Evolutionary conservation across 805 yeast species (phyloP), one percentile per base, ranked within the genome.

Genomic region (Starmerella stigmatis): DNA sequence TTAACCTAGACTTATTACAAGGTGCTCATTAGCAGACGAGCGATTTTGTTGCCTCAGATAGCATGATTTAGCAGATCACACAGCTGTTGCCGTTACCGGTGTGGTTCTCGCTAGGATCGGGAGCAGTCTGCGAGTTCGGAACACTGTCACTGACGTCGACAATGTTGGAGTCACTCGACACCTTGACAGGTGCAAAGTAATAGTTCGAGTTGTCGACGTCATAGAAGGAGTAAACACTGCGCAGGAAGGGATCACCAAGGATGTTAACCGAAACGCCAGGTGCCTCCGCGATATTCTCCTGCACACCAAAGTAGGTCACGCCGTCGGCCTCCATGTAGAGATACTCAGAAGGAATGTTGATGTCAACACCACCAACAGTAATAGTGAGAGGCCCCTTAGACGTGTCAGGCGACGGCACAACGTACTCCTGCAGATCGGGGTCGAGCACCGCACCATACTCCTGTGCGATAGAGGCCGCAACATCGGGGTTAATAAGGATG

Each of bases 221-320:
- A 60, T 72, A 78, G n/a, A 78, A 84, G 23, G 76, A 68, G 60
- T 79, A 80, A 3, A 79, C 78, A 44, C 73, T 67, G 50, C 79
- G 65, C 46, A 79, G 61, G 55, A 79, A 69, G 43, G 70, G 69
- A 54, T 77, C 82, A n/a, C 85, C 44, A 8, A 41, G 32, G 16
- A 41, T 41, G 39, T 41, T 41, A 9, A 34, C 13, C n/a, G 38
- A 20, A n/a, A 34, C 19, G 3, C 34, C 44, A 20, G 33, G 39
- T 3, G 3, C 5, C 26, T 23, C 32, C 4, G 16, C 6, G 26
- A 30, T 30, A 26, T 27, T 22, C 19, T 16, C 26, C 22, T 33
- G 30, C n/a, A 44, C 29, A 16, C 28, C 43, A 16, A 37, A 44
- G 16, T 4, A 10, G 29, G 30, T 29, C 13, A 41, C 32, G 8